Percentiles rank a stretch among this genome's conserved stretches.
phyloP scores from a whole-genome alignment of 805 yeast species.

The Schizosaccharomyces japonicus region DNA sequence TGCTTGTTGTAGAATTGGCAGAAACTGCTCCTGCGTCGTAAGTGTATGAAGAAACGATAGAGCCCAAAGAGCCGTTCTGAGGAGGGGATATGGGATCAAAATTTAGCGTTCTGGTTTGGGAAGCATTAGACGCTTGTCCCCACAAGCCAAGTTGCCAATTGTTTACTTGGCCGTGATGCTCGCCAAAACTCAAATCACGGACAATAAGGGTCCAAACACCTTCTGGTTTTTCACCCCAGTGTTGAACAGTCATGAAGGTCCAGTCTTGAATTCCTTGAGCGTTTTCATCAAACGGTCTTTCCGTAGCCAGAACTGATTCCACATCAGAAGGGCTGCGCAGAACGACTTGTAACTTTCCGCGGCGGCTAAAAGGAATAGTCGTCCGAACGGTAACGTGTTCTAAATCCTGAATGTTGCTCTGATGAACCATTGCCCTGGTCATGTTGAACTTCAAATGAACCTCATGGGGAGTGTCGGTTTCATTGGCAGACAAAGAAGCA shows the following conservation, averaged over 20 bases:
- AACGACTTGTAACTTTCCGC: conserved; percentile 49
- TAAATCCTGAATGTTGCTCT: conserved; percentile 38
- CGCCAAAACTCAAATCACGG: conserved; percentile 14
- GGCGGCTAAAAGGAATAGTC: conserved; percentile 32
- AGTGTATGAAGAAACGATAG: background rate
- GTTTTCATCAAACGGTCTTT: conserved; percentile 35
- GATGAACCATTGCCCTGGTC: conserved; percentile 24
- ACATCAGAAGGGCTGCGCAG: conserved; percentile 58
- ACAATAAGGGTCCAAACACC: conserved; percentile 73
- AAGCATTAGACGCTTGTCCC: conserved; percentile 29
- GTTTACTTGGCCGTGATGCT: conserved; percentile 19
- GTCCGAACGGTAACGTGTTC: conserved; percentile 77
- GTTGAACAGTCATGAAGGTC: conserved; percentile 95
- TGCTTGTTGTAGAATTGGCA: background rate
- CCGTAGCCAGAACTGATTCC: conserved; percentile 46
- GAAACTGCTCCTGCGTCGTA: background rate
- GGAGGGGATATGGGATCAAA: background rate
- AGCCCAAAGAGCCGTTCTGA: background rate
- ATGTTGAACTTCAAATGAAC: conserved; percentile 24
- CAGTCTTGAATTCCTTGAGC: conserved; percentile 44
- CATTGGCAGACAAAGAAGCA: conserved; percentile 12
- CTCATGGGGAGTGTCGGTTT: conserved; percentile 8
- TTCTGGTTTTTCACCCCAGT: conserved; percentile 67
- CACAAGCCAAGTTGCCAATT: conserved; percentile 61
- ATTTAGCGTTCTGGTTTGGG: background rate